Percentiles rank a stretch among this genome's conserved stretches.
Conservation (phyloP, 108 stramenopile species). For the Thalassiosira profunda region DNA sequence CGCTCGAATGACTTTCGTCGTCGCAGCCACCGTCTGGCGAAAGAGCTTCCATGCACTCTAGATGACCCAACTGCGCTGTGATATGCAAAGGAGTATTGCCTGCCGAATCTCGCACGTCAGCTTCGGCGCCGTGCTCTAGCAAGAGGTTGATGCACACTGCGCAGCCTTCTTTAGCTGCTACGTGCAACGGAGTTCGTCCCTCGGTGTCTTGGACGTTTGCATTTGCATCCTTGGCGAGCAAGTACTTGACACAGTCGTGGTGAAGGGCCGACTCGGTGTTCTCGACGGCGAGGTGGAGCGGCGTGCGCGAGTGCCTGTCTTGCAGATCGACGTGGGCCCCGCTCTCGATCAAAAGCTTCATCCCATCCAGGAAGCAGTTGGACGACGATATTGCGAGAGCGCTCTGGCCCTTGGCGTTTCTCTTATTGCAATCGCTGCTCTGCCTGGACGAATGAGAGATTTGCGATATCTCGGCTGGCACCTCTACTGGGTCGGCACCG, state of each 20-base stretch:
- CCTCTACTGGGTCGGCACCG: background rate
- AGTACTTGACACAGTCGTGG: slow-evolving; percentile 13
- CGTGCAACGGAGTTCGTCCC: slow-evolving; percentile 20
- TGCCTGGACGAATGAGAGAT: background rate
- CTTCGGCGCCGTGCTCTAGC: slow-evolving; percentile 9
- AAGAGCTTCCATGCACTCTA: slow-evolving; percentile 14
- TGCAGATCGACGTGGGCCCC: slow-evolving; percentile 25
- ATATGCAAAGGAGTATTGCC: slow-evolving; percentile 24
- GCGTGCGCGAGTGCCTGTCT: slow-evolving; percentile 17
- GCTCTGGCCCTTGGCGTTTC: slow-evolving; percentile 19
- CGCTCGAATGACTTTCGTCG: slow-evolving; percentile 16
- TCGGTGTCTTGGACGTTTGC: slow-evolving; percentile 5
- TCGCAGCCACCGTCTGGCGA: slow-evolving; percentile 2
- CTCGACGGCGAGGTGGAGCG: slow-evolving; percentile 21
- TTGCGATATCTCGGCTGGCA: background rate
- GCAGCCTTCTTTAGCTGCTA: slow-evolving; percentile 17
- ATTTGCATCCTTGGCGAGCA: slow-evolving; percentile 21
- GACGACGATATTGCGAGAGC: slow-evolving; percentile 24
- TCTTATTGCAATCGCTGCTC: slow-evolving; percentile 19
- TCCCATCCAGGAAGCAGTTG: slow-evolving; percentile 23
- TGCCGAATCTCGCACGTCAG: background rate
- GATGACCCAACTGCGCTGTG: background rate
- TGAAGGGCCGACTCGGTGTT: slow-evolving; percentile 2
- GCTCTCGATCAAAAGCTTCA: slow-evolving; percentile 33
- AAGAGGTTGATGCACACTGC: slow-evolving; percentile 7